Conservation (phyloP, 331 rosid species). For the Prunus yedoensis region DNA sequence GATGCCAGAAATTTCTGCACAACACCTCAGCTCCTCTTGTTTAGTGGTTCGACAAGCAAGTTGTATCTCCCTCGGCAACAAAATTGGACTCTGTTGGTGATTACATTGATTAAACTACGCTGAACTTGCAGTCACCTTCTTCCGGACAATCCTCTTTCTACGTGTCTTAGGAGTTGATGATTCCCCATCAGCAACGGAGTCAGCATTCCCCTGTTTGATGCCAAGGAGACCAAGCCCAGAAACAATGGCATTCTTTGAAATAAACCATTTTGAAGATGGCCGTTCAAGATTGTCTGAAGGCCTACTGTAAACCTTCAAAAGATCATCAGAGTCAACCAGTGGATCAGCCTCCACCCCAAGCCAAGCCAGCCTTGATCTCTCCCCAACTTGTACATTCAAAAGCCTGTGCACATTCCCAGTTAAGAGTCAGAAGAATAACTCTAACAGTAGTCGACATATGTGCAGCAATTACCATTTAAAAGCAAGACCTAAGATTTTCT, state of each 20-base stretch:
- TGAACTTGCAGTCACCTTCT: conserved; percentile 73
- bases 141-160: conserved; percentile 73
- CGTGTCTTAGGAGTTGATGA: conserved; percentile 66
- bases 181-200: conserved; percentile 45
- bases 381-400: conserved; percentile 80
- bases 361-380: conserved; percentile 83
- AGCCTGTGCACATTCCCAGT: conserved; percentile 48
- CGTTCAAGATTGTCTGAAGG: conserved; percentile 51
- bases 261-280: conserved; percentile 79
- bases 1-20: conserved; percentile 27
- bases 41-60: not conserved
- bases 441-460: not conserved
- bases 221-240: conserved; percentile 96
- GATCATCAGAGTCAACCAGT: conserved; percentile 63
- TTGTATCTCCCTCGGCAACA: conserved; percentile 24
- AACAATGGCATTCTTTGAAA: conserved; percentile 72
- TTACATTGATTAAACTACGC: conserved; percentile 24
- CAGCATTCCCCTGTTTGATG: conserved; percentile 56
- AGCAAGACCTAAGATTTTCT: not conserved
- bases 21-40: conserved; percentile 5
- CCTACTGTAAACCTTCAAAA: conserved; percentile 71
- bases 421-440: conserved; percentile 6
- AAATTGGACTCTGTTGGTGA: conserved; percentile 25
- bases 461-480: not conserved
- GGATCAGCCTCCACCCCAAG: conserved; percentile 96